These are phyloP conservation scores for Pelargonium myrrhifolium DNA, from an alignment of 441 rosid species.

Conservation along the genomic window DNA sequence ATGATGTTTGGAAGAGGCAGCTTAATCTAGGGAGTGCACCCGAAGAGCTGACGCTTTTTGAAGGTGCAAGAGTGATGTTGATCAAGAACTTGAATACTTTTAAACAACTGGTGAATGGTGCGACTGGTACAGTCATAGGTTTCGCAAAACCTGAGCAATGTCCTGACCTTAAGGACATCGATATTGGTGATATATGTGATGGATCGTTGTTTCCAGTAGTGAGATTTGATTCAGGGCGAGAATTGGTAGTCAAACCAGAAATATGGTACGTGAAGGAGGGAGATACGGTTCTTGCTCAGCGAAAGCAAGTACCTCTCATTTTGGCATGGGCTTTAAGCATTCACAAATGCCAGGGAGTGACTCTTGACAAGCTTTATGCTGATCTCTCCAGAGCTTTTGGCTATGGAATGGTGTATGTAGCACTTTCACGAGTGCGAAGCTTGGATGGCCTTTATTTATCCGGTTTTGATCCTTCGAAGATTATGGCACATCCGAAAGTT, in stretches of 20 bases:
- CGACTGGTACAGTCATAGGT: background rate
- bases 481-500: slow-evolving; percentile 35
- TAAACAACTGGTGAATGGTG: slow-evolving; percentile 14
- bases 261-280: slow-evolving; percentile 24
- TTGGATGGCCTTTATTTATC: slow-evolving; percentile 29
- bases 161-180: background rate
- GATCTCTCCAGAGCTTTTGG: slow-evolving; percentile 32
- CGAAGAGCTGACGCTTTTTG: slow-evolving; percentile 13
- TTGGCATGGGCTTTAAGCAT: slow-evolving; percentile 25
- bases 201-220: slow-evolving; percentile 24
- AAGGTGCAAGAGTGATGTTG: slow-evolving; percentile 36
- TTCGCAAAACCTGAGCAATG: background rate
- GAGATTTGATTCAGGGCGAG: slow-evolving; percentile 27
- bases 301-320: slow-evolving; percentile 31
- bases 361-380: slow-evolving; percentile 24
- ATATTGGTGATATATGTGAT: background rate
- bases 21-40: slow-evolving; percentile 24
- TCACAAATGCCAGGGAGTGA: slow-evolving; percentile 42
- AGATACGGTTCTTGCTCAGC: slow-evolving; percentile 20
- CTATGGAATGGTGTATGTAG: slow-evolving; percentile 33
- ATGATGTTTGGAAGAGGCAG: slow-evolving; percentile 14
- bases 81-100: slow-evolving; percentile 24
- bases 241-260: slow-evolving; percentile 17
- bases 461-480: slow-evolving; percentile 23
- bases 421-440: slow-evolving; percentile 27